Evolutionary conservation across 352 stramenopile genomes (phyloP).

Genomic region (Pythium apleroticum): DNA sequence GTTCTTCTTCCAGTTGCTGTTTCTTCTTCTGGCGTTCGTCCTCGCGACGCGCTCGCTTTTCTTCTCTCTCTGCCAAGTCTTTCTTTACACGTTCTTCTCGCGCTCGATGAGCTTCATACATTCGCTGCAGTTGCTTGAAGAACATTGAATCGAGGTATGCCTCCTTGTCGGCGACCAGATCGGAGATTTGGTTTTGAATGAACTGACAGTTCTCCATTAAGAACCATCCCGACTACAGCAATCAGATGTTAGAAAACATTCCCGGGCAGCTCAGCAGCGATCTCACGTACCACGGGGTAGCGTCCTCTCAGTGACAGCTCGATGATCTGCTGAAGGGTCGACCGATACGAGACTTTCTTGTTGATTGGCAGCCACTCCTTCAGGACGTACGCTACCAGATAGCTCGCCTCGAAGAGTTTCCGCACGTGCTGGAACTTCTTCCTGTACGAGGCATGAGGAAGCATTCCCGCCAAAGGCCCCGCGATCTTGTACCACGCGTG

Average conservation of each 20-base stretch:
- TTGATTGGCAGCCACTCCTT: constrained; percentile 87
- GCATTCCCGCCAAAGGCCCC: constrained; percentile 68
- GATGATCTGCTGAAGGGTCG: constrained; percentile 81
- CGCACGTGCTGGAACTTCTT: constrained; percentile 72
- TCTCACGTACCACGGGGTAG: constrained; percentile 66
- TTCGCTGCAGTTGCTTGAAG: constrained; percentile 77
- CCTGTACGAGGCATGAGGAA: constrained; percentile 72
- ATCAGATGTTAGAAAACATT: neutral
- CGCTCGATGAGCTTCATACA: constrained; percentile 63
- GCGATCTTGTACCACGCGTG: constrained; percentile 87
- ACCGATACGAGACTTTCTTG: constrained; percentile 83
- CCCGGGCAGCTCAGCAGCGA: neutral
- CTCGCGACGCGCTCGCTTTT: constrained; percentile 37
- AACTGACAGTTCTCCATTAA: constrained; percentile 84
- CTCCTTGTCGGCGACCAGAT: constrained; percentile 75
- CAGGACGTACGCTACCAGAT: constrained; percentile 81
- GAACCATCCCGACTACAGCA: constrained; percentile 70
- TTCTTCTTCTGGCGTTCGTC: constrained; percentile 28
- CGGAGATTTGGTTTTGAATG: constrained; percentile 75
- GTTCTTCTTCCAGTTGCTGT: constrained; percentile 31
- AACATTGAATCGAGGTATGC: constrained; percentile 83
- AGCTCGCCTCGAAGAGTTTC: constrained; percentile 80
- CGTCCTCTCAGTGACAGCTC: constrained; percentile 67
- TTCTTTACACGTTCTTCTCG: constrained; percentile 58
- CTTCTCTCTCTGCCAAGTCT: constrained; percentile 60